These are phyloP conservation scores for Teratosphaeria nubilosa DNA, from an alignment of 2,329 filamentous ascomycete genomes.

Conservation along the genomic window DNA sequence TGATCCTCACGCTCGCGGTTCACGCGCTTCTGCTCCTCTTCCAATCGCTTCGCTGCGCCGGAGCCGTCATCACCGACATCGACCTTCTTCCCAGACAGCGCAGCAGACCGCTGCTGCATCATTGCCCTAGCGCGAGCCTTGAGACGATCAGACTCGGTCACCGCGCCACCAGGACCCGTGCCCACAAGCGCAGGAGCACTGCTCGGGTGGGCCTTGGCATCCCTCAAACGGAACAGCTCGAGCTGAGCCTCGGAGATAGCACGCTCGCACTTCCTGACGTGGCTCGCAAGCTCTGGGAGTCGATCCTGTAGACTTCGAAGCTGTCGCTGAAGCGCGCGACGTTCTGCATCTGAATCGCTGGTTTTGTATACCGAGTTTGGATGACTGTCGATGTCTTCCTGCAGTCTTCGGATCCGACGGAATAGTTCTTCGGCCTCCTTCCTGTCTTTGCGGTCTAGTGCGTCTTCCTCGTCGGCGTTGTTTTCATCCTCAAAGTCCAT, in stretches of 20 bases:
- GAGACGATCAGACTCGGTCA: conserved; percentile 88
- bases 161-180: conserved; percentile 77
- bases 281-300: conserved; percentile 81
- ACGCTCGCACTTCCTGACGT: conserved; percentile 82
- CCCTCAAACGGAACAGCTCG: conserved; percentile 85
- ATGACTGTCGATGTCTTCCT: conserved; percentile 89
- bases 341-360: conserved; percentile 78
- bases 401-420: conserved; percentile 77
- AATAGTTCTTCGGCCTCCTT: conserved; percentile 91
- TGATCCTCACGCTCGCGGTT: conserved; percentile 85
- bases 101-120: conserved; percentile 96
- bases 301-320: conserved; percentile 81
- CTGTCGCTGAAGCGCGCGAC: conserved; percentile 75
- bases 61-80: conserved; percentile 59
- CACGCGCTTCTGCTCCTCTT: conserved; percentile 75
- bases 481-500: conserved; percentile 95
- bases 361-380: conserved; percentile 63
- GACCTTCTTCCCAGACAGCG: conserved; percentile 69
- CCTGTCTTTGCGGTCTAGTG: conserved; percentile 78
- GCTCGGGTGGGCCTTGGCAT: conserved; percentile 82
- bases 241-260: conserved; percentile 84
- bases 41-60: conserved; percentile 72
- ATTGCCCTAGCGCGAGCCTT: conserved; percentile 94
- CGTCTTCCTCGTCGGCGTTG: conserved; percentile 79
- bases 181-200: conserved; percentile 75